Conservation (phyloP, 805 yeast species). For the Pichia cephalocereana region DNA sequence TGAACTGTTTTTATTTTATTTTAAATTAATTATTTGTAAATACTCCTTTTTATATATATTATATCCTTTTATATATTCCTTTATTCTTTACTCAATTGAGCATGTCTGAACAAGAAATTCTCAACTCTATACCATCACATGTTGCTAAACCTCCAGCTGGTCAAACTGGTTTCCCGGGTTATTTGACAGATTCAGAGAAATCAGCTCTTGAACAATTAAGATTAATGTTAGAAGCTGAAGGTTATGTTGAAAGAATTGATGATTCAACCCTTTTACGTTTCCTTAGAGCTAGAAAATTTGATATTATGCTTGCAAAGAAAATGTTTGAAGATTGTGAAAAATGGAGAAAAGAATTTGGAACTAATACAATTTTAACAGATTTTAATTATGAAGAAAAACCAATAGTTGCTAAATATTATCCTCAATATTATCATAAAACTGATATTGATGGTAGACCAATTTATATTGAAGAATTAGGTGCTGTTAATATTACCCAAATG, state of each 20-base stretch:
- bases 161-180: constrained; percentile 76
- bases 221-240: constrained; percentile 47
- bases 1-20: too few species aligned
- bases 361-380: constrained; percentile 76
- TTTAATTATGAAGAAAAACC: constrained; percentile 93
- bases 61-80: neutral
- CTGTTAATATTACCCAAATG: constrained; percentile 85
- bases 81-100: neutral
- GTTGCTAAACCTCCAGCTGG: constrained; percentile 44
- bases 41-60: neutral
- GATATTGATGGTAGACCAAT: constrained; percentile 97
- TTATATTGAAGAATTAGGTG: constrained; percentile 88
- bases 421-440: constrained; percentile 95
- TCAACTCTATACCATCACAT: constrained; percentile 29
- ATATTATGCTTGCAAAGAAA: constrained; percentile 60
- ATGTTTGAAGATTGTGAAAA: constrained; percentile 85
- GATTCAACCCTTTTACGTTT: constrained; percentile 80
- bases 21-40: too few species aligned
- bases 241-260: constrained; percentile 72
- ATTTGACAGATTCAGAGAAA: constrained; percentile 61
- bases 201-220: constrained; percentile 50
- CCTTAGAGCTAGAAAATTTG: constrained; percentile 92
- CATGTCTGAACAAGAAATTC: constrained; percentile 18
- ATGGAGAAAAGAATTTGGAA: constrained; percentile 85
- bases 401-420: constrained; percentile 78